Conservation (phyloP, 176 grass and related monocot genomes). For the Carex pumila region DNA sequence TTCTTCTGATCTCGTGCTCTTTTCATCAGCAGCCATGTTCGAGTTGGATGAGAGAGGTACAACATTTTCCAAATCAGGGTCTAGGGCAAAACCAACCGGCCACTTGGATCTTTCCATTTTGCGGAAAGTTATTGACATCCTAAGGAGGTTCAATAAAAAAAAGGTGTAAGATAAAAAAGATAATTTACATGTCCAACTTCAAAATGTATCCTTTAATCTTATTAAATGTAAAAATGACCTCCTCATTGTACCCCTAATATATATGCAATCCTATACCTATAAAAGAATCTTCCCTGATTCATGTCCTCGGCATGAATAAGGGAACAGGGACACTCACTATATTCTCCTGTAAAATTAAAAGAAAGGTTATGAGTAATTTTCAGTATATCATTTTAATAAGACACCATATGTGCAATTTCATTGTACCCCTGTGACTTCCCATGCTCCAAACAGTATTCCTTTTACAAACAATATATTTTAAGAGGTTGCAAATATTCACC, state of each 20-base stretch:
- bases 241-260: background rate
- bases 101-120: slow-evolving; percentile 40
- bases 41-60: background rate
- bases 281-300: background rate
- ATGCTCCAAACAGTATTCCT: background rate
- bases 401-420: background rate
- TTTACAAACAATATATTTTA: background rate
- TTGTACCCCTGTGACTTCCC: background rate
- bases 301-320: background rate
- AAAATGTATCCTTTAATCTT: background rate
- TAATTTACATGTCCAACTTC: background rate
- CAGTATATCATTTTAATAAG: background rate
- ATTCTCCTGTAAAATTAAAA: background rate
- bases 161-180: background rate
- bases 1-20: background rate
- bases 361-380: background rate
- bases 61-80: slow-evolving; percentile 35
- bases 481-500: slow-evolving; percentile 21
- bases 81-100: slow-evolving; percentile 27
- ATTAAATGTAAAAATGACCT: background rate
- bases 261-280: background rate
- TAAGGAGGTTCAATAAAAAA: slow-evolving; percentile 7
- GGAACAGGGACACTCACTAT: background rate
- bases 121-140: slow-evolving; percentile 53
- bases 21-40: background rate